Percentiles rank a stretch among this genome's conserved stretches.
phyloP scores from a whole-genome alignment of 2,329 filamentous ascomycete species.

The Trichoderma afroharzianum region DNA sequence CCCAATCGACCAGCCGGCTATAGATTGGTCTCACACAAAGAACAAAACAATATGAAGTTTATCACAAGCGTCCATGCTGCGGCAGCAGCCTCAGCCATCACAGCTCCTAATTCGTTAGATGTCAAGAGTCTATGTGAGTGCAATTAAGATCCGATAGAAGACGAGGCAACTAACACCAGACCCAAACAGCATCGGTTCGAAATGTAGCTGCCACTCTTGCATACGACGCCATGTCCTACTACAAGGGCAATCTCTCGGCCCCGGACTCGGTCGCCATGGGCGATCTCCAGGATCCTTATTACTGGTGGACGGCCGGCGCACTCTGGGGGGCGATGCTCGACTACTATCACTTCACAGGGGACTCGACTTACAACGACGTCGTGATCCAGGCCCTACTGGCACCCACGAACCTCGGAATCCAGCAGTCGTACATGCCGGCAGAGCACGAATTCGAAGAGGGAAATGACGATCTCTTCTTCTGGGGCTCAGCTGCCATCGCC shows the following conservation, averaged over 20 bases:
- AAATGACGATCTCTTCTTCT: slow-evolving; percentile 74
- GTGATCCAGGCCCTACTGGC: slow-evolving; percentile 57
- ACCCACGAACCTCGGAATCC: slow-evolving; percentile 52
- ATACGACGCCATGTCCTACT: slow-evolving; percentile 59
- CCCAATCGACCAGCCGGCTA: background rate
- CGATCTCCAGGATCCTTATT: slow-evolving; percentile 64
- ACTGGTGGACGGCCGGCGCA: slow-evolving; percentile 65
- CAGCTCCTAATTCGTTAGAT: slow-evolving; percentile 39
- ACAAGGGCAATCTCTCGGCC: slow-evolving; percentile 56
- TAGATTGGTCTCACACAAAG: background rate
- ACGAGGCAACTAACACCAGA: background rate
- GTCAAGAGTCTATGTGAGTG: slow-evolving; percentile 32
- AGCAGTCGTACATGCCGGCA: slow-evolving; percentile 58
- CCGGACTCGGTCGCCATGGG: slow-evolving; percentile 51
- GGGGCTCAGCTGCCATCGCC: slow-evolving; percentile 64
- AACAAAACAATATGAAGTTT: slow-evolving; percentile 25
- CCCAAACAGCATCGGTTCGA: slow-evolving; percentile 55
- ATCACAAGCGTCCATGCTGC: slow-evolving; percentile 24
- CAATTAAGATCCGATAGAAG: background rate
- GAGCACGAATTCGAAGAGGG: slow-evolving; percentile 58
- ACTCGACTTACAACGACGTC: slow-evolving; percentile 58
- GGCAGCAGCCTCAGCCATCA: slow-evolving; percentile 27
- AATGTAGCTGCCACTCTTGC: slow-evolving; percentile 59
- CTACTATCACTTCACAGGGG: slow-evolving; percentile 64
- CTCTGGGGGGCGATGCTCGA: slow-evolving; percentile 66